A percentile compares a stretch with the other conserved stretches of the same genome.
phyloP scores from a whole-genome alignment of 2,329 filamentous ascomycete genomes.

The Phyllosticta capitalensis region DNA sequence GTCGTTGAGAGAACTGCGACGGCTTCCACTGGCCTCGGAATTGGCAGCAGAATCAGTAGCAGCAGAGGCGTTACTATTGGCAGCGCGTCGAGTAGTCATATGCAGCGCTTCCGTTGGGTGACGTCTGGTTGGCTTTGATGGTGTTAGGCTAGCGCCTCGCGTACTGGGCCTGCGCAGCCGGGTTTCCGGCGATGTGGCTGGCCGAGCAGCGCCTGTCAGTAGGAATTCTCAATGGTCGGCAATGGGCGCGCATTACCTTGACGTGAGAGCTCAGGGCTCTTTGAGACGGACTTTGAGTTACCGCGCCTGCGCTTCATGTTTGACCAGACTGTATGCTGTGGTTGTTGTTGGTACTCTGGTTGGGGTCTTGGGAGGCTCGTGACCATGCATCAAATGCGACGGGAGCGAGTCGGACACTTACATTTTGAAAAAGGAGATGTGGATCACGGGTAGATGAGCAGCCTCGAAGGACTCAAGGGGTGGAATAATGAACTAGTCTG shows the following conservation, averaged over 20 bases:
- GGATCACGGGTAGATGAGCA: neutral
- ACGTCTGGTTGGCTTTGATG: constrained; percentile 27
- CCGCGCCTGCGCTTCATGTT: constrained; percentile 11
- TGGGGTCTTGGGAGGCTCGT: neutral
- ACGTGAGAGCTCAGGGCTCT: constrained; percentile 7
- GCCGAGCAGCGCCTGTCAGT: constrained; percentile 13
- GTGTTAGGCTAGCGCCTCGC: constrained; percentile 24
- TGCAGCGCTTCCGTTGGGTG: constrained; percentile 39
- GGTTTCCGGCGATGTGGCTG: constrained; percentile 22
- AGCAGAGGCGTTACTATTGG: constrained; percentile 28
- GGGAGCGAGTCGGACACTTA: neutral
- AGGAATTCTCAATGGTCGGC: neutral
- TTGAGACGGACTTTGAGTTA: constrained; percentile 3
- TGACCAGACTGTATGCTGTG: neutral
- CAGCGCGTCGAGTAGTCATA: constrained; percentile 39
- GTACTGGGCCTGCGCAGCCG: constrained; percentile 24
- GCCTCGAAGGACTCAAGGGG: neutral
- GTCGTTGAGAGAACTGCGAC: constrained; percentile 30
- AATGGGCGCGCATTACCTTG: constrained; percentile 2
- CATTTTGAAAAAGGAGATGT: neutral
- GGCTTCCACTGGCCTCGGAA: constrained; percentile 28
- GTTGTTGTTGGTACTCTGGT: neutral
- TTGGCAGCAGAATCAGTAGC: constrained; percentile 22
- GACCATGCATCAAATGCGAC: constrained; percentile 5
- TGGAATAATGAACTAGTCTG: neutral